Evolutionary conservation across 73 alveolate genomes (phyloP), one percentile per base, ranked within the genome.

Genomic region (Paramecium tetraurelia): DNA sequence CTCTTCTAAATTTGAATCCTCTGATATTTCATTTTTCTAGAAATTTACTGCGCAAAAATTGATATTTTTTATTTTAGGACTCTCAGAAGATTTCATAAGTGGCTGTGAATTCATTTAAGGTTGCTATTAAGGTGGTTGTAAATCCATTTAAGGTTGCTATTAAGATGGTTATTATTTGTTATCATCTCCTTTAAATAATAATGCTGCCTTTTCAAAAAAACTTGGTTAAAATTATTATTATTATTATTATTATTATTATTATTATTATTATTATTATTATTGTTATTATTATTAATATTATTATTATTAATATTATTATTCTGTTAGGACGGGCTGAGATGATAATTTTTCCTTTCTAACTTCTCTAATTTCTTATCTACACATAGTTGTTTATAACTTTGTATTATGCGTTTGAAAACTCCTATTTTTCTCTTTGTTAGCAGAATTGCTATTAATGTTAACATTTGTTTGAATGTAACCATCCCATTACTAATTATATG

Each of bases 401-500:
- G 0, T 0, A 68, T 86, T 86, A 35, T 68, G 43, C 1, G 50
- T 35, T 40, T 22, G 11, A 18, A 48, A 71, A 68, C n/a, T 86
- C n/a, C 18, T 14, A 63, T 86, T 58, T 33, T 38, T 4, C 7
- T 59, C 38, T 20, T 35, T 9, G n/a, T 86, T 63, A 4, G 31
- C 12, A 1, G 18, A 0, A 9, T 86, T 50, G 6, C 53, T 31
- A 59, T 69, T 59, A 2, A 86, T 77, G 16, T 36, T 5, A 27
- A 11, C 86, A 38, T 86, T 86, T 7, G 20, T 5, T 59, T 50
- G 2, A 18, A 86, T 88, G 43, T 86, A 77, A 16, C 84, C 69
- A 31, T 68, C 63, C 95, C 97, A 95, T 33, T 57, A 46, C 41
- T 86, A 58, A 63, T 92, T 92, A 68, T 85, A 86, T 3, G 97